phyloP scores from a whole-genome alignment of 1,284 basidiomycete species.

The Abortiporus biennis region DNA sequence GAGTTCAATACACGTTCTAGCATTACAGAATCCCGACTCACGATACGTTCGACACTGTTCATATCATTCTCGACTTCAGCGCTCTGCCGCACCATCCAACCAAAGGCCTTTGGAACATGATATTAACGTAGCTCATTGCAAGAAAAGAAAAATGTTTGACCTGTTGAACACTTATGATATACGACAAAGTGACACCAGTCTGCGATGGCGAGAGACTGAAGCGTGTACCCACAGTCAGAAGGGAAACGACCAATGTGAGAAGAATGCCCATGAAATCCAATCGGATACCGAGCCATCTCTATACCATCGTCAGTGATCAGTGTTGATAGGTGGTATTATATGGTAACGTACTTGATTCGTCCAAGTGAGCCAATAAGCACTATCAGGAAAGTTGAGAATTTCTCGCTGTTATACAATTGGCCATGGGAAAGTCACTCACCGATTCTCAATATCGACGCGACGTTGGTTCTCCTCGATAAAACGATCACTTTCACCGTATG shows the following conservation, averaged over 20 bases:
- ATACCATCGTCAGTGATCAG: slow-evolving; percentile 2
- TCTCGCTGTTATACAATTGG: not conserved
- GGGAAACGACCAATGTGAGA: slow-evolving; percentile 74
- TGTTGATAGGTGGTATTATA: not conserved
- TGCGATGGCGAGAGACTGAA: slow-evolving; percentile 75
- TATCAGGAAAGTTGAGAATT: slow-evolving; percentile 13
- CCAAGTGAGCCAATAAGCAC: slow-evolving; percentile 84
- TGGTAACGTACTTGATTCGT: slow-evolving; percentile 55
- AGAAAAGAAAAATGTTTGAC: slow-evolving; percentile 2
- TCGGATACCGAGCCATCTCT: slow-evolving; percentile 87
- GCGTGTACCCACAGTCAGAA: slow-evolving; percentile 72
- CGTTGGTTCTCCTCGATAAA: slow-evolving; percentile 75
- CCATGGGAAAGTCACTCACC: slow-evolving; percentile 29
- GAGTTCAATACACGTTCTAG: too few species aligned
- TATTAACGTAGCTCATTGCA: slow-evolving; percentile 25
- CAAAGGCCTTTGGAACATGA: too few species aligned
- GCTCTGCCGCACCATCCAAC: slow-evolving; percentile 79
- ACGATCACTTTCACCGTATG: slow-evolving; percentile 58
- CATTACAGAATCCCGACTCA: slow-evolving; percentile 6
- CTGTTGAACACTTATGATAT: slow-evolving; percentile 71
- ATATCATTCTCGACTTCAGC: slow-evolving; percentile 90
- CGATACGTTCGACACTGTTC: slow-evolving; percentile 83
- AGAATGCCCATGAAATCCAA: slow-evolving; percentile 80
- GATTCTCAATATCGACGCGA: slow-evolving; percentile 84
- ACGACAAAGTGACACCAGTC: slow-evolving; percentile 71